These are phyloP conservation scores for Bifiguratus adelaidae DNA, from an alignment of 192 early-diverging fungal genomes.

Conservation along the genomic window DNA sequence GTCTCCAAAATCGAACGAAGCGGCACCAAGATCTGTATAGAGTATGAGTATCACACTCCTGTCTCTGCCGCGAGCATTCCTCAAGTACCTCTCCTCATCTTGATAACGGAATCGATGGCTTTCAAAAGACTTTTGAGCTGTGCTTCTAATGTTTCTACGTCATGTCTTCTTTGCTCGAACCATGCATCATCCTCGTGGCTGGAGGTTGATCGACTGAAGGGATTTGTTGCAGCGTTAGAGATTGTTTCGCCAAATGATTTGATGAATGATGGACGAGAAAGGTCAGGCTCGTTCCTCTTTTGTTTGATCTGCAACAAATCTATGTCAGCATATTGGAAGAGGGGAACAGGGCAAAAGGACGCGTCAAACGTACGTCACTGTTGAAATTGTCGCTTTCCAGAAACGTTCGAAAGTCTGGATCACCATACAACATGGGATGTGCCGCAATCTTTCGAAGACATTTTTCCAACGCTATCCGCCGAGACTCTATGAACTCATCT, in stretches of 20 bases:
- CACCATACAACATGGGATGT: constrained; percentile 74
- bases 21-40: constrained; percentile 46
- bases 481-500: constrained; percentile 89
- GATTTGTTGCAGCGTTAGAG: constrained; percentile 38
- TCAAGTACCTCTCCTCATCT: constrained; percentile 47
- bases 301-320: constrained; percentile 28
- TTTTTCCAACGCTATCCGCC: constrained; percentile 73
- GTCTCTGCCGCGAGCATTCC: neutral
- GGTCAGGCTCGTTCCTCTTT: constrained; percentile 26
- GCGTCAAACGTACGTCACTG: constrained; percentile 36
- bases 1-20: constrained; percentile 72
- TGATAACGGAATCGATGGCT: constrained; percentile 66
- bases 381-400: constrained; percentile 80
- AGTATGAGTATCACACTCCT: neutral
- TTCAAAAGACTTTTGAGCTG: constrained; percentile 69
- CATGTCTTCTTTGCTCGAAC: constrained; percentile 62
- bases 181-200: constrained; percentile 74
- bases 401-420: constrained; percentile 77
- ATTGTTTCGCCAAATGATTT: constrained; percentile 63
- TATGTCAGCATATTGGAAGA: too few species aligned
- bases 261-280: constrained; percentile 34
- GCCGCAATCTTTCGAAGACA: constrained; percentile 69
- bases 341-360: too few species aligned
- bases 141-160: constrained; percentile 65
- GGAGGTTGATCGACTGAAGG: constrained; percentile 55